Evolutionary conservation across 148 eudicot genomes (phyloP).

Genomic region (Nepenthes mirabilis): DNA sequence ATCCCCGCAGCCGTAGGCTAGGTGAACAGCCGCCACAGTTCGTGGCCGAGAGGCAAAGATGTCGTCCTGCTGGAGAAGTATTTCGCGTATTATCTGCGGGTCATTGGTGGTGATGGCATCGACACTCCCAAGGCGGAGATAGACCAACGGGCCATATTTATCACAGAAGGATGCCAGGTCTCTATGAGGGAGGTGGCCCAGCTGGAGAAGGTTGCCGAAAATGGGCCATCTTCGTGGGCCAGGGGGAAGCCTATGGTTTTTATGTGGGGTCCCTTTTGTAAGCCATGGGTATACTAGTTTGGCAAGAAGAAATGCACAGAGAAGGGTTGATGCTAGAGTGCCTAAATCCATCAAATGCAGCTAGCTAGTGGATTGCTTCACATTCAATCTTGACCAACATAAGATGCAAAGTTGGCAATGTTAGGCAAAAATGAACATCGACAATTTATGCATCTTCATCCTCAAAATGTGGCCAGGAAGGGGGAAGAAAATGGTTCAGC

Average conservation of each 20-base stretch:
- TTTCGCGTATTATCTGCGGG: slow-evolving; percentile 67
- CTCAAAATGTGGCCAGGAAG: too few relatives aligned
- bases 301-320: slow-evolving; percentile 16
- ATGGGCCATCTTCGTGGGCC: slow-evolving; percentile 87
- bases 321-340: slow-evolving; percentile 19
- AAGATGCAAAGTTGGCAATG: too few relatives aligned
- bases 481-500: too few relatives aligned
- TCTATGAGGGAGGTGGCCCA: slow-evolving; percentile 69
- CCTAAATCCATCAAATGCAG: slow-evolving; percentile 20
- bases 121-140: slow-evolving; percentile 63
- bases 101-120: slow-evolving; percentile 92
- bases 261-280: not conserved
- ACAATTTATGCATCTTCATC: too few relatives aligned
- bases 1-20: slow-evolving; percentile 76
- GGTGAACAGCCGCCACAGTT: slow-evolving; percentile 68
- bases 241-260: slow-evolving; percentile 45
- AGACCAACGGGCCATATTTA: slow-evolving; percentile 76
- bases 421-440: too few relatives aligned
- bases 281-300: slow-evolving; percentile 22
- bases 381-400: too few relatives aligned
- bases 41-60: slow-evolving; percentile 79
- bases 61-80: slow-evolving; percentile 65
- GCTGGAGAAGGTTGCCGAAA: slow-evolving; percentile 81
- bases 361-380: not conserved
- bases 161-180: slow-evolving; percentile 73